Evolutionary conservation across 345 rosid genomes (phyloP), one percentile per base, ranked within the genome.

Genomic region (Aegle marmelos): DNA sequence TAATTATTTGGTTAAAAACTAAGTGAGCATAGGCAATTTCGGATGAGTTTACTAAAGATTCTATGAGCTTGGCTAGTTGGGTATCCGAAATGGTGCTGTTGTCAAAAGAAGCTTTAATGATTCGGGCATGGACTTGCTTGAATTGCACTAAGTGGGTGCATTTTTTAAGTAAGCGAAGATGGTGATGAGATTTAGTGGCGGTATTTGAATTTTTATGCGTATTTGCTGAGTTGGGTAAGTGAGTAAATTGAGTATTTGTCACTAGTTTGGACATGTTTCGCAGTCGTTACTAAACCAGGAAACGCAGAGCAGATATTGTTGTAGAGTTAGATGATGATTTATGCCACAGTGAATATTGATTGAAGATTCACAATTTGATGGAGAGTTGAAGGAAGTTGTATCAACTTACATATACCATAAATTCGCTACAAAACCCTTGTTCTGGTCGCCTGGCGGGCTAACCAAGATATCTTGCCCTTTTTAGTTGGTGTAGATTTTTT

Each of bases 41-140:
- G 75, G 75, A 66, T 36, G 75, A 81, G 45, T 58, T 72, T 30
- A 81, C 78, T 6, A 81, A 60, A 16, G 81, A 60, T 28, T 77
- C 72, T 11, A 77, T 24, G 30, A 81, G 81, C 73, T 73, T 77
- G 66, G 84, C 58, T 39, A 81, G 75, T 63, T 73, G 80, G 28
- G 60, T 60, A 24, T 77, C 78, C 6, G 75, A 9, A 22, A 50
- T 14, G 39, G 6, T 41, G 16, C 34, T 5, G 9, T 27, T 59
- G 17, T 25, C 33, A 27, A 36, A 9, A 4, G 74, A 16, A 65
- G 66, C 60, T 50, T 60, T 77, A 59, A 77, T 27, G 71, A 81
- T 73, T 67, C 73, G 78, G 24, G 81, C 81, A 19, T 77, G 84
- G 31, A 68, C 60, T 54, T 73, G 75, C 81, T 77, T 73, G 76